These are phyloP conservation scores for Aspergillus incahuasiensis DNA, from an alignment of 495 filamentous ascomycete species.

Conservation along the genomic window DNA sequence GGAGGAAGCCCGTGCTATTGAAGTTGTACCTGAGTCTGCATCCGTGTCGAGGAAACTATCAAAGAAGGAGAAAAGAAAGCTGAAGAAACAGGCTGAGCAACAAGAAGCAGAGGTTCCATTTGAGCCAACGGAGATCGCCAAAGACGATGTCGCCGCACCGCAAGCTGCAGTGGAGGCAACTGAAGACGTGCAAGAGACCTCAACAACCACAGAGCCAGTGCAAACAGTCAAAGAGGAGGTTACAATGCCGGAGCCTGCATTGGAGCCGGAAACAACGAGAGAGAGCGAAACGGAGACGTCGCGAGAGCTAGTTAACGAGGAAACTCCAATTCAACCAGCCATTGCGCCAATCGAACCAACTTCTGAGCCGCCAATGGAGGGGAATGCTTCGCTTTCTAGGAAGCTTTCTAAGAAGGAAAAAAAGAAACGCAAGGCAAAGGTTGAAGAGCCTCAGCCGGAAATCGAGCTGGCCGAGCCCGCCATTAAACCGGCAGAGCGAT, in stretches of 20 bases:
- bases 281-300: neutral
- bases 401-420: conserved; percentile 22
- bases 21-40: neutral
- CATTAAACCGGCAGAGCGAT: neutral
- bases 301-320: neutral
- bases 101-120: neutral
- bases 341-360: neutral
- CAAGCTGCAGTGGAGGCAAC: neutral
- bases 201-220: neutral
- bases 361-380: conserved; percentile 8
- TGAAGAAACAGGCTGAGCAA: conserved; percentile 29
- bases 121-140: conserved; percentile 5
- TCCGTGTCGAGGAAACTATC: conserved; percentile 27
- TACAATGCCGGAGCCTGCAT: neutral
- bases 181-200: neutral
- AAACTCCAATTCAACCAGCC: neutral
- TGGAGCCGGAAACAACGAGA: neutral
- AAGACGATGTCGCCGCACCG: neutral
- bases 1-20: neutral
- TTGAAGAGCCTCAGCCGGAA: conserved; percentile 13
- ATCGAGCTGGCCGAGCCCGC: neutral
- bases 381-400: neutral
- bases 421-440: conserved; percentile 20
- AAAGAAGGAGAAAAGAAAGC: conserved; percentile 42
- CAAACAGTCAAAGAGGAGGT: neutral